Conservation (phyloP, 257 asterid species). For the Jacaranda copaia region DNA sequence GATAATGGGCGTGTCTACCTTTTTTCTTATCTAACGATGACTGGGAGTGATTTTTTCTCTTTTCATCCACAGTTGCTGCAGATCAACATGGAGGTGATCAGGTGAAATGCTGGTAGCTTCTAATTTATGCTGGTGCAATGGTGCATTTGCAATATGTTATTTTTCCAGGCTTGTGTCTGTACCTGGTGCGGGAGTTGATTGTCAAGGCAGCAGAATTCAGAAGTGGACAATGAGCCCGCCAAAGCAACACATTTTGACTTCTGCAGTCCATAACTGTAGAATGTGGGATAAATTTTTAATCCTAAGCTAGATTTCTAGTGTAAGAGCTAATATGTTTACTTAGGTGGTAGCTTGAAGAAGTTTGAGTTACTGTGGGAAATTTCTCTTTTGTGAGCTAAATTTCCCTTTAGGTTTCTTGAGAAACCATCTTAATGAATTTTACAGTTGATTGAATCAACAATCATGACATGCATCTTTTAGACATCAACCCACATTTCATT, state of each 20-base stretch:
- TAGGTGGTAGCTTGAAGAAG: too few relatives aligned
- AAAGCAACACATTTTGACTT: neutral
- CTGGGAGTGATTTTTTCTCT: neutral
- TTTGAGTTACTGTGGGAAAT: too few relatives aligned
- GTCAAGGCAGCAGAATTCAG: constrained; percentile 5
- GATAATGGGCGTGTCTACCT: neutral
- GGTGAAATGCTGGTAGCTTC: constrained; percentile 12
- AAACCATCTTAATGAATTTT: too few relatives aligned
- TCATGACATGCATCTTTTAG: too few relatives aligned
- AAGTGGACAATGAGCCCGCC: neutral
- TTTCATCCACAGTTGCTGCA: neutral
- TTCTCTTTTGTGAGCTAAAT: too few relatives aligned
- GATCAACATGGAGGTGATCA: constrained; percentile 13
- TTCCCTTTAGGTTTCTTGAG: too few relatives aligned
- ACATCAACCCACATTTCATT: too few relatives aligned
- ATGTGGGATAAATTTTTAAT: too few relatives aligned
- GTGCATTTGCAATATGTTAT: neutral
- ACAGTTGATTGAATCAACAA: too few relatives aligned
- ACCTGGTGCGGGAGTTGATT: neutral
- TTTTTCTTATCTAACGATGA: constrained; percentile 17
- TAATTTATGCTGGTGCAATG: constrained; percentile 5
- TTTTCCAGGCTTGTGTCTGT: constrained; percentile 17
- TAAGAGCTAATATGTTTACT: too few relatives aligned
- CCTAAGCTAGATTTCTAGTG: too few relatives aligned
- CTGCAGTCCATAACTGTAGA: too few relatives aligned